These are phyloP conservation scores for Cutaneotrichosporon daszewskae DNA, from an alignment of 1,284 basidiomycete genomes.

Conservation along the genomic window DNA sequence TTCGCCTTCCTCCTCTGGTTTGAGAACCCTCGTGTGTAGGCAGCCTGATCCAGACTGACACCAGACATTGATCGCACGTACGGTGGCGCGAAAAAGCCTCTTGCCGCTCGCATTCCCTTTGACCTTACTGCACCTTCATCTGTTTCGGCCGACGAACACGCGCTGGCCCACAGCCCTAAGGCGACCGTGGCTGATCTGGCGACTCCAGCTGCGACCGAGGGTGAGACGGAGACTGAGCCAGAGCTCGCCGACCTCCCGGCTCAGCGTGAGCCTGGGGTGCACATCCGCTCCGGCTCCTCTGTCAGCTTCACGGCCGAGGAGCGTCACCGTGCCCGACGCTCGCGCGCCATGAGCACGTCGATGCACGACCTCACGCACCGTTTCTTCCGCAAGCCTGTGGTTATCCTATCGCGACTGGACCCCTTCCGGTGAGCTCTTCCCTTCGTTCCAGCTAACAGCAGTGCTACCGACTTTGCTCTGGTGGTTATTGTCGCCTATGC, in stretches of 20 bases:
- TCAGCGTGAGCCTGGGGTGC: constrained; percentile 14
- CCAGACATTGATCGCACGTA: constrained; percentile 88
- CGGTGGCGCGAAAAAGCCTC: constrained; percentile 71
- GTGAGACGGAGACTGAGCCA: constrained; percentile 63
- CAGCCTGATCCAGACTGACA: constrained; percentile 12
- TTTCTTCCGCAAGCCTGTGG: constrained; percentile 83
- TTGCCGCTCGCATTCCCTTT: constrained; percentile 74
- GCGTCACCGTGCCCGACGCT: constrained; percentile 2
- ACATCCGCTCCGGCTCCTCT: constrained; percentile 28
- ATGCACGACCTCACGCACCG: constrained; percentile 85
- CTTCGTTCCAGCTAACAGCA: constrained; percentile 28
- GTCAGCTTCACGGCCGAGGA: constrained; percentile 16
- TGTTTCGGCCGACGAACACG: constrained; percentile 1
- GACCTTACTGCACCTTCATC: constrained; percentile 9
- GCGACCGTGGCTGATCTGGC: constrained; percentile 11
- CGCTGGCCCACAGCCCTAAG: constrained; percentile 6
- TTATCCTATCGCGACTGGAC: constrained; percentile 78
- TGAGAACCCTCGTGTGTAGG: constrained; percentile 83
- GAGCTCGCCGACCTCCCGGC: constrained; percentile 36
- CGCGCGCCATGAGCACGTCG: constrained; percentile 49
- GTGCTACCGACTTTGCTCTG: constrained; percentile 64
- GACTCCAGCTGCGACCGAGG: constrained; percentile 67
- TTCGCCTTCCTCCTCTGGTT: constrained; percentile 96
- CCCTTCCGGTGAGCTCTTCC: constrained; percentile 60
- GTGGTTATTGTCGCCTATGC: constrained; percentile 58